Evolutionary conservation across 306 rosid genomes (phyloP).

Genomic region (Corylus americana): DNA sequence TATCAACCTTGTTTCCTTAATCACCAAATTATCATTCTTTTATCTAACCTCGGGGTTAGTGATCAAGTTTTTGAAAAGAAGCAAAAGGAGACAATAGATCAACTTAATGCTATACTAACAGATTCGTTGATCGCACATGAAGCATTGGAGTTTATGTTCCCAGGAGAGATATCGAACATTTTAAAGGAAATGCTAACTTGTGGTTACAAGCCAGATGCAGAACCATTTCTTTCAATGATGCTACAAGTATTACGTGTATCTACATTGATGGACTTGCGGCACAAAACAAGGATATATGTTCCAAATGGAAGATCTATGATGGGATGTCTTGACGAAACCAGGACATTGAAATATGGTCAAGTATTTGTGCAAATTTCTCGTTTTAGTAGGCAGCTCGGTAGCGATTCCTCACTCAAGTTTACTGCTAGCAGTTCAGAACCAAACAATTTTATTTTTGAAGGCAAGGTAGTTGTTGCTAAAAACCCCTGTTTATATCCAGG

Average conservation of each 20-base stretch:
- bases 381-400: too few relatives aligned
- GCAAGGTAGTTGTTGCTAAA: constrained; percentile 68
- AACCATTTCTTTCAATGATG: constrained; percentile 51
- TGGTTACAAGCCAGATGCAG: constrained; percentile 40
- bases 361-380: constrained; percentile 33
- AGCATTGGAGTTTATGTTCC: constrained; percentile 31
- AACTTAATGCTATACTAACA: constrained; percentile 26
- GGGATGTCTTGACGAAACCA: constrained; percentile 57
- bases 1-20: constrained; percentile 48
- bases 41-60: constrained; percentile 42
- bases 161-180: constrained; percentile 32
- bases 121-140: constrained; percentile 35
- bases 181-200: constrained; percentile 38
- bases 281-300: constrained; percentile 32
- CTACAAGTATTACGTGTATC: constrained; percentile 30
- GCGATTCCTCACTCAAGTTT: too few relatives aligned
- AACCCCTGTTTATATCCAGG: constrained; percentile 84
- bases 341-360: constrained; percentile 41
- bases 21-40: constrained; percentile 41
- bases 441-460: constrained; percentile 10
- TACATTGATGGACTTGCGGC: constrained; percentile 27
- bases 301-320: constrained; percentile 42
- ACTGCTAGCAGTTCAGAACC: background rate
- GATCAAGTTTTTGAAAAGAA: constrained; percentile 28
- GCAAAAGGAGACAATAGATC: constrained; percentile 28